phyloP scores from a whole-genome alignment of 805 yeast genomes.

The Isabelozyma heimii region DNA sequence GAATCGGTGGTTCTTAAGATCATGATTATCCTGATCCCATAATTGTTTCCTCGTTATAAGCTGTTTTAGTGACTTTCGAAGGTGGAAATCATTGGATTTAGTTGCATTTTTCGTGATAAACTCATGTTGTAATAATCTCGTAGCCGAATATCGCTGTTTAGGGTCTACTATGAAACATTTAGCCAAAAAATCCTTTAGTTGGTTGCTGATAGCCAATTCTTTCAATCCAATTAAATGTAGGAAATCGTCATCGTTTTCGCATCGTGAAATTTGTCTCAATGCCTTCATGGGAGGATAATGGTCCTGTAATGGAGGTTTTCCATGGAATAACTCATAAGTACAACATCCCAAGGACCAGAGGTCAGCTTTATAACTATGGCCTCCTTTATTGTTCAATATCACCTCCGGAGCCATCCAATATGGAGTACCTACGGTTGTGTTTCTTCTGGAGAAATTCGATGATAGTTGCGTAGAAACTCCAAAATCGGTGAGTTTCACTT shows the following conservation, averaged over 20 bases:
- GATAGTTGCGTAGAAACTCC: conserved; percentile 45
- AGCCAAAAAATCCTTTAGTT: conserved; percentile 28
- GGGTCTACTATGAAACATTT: conserved; percentile 36
- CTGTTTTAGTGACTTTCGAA: conserved; percentile 18
- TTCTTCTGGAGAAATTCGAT: conserved; percentile 40
- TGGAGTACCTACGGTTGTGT: conserved; percentile 55
- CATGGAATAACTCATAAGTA: conserved; percentile 66
- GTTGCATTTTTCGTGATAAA: conserved; percentile 20
- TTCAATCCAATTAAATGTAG: conserved; percentile 22
- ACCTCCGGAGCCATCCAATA: conserved; percentile 69
- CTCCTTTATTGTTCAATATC: conserved; percentile 56
- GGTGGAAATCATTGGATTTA: conserved; percentile 5
- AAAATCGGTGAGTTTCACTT: conserved; percentile 43
- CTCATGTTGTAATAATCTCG: conserved; percentile 29
- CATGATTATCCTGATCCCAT: conserved; percentile 41
- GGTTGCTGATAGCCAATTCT: conserved; percentile 16
- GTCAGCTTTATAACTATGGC: conserved; percentile 58
- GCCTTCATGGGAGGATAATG: conserved; percentile 44
- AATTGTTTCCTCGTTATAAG: conserved; percentile 32
- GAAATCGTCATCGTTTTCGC: conserved; percentile 29
- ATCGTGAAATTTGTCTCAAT: conserved; percentile 34
- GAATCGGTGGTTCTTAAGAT: conserved; percentile 24
- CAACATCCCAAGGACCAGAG: conserved; percentile 82
- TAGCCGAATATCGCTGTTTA: conserved; percentile 26
- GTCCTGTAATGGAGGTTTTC: conserved; percentile 64